These are phyloP conservation scores for Ceratobasidium sp. DNA, from an alignment of 1,284 basidiomycete genomes.

Conservation along the genomic window DNA sequence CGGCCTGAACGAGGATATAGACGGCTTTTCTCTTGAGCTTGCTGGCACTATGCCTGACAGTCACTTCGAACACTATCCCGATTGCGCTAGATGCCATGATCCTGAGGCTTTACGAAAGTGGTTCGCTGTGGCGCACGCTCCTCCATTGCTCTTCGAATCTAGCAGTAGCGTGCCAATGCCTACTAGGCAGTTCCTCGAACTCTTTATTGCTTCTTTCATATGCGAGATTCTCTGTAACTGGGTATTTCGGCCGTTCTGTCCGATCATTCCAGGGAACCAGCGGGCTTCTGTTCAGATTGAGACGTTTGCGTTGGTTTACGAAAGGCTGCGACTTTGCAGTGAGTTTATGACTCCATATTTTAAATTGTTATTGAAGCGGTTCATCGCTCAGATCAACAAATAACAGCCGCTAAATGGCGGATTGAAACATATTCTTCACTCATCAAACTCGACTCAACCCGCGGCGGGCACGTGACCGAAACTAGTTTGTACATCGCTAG, in stretches of 20 bases:
- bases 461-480: background rate
- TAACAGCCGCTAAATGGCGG: conserved; percentile 7
- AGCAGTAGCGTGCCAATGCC: background rate
- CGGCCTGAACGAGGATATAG: background rate
- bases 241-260: conserved; percentile 12
- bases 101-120: too few species aligned
- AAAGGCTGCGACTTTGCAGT: background rate
- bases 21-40: background rate
- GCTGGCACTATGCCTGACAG: background rate
- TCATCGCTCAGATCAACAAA: background rate
- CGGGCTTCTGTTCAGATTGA: background rate
- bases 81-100: background rate
- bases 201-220: background rate
- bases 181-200: background rate
- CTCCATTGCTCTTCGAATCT: background rate
- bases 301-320: background rate
- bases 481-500: background rate
- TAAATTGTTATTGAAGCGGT: too few species aligned
- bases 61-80: background rate
- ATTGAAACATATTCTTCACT: background rate
- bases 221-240: background rate
- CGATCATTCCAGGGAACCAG: background rate
- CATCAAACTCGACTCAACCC: background rate
- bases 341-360: background rate
- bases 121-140: background rate